Evolutionary conservation across 495 filamentous ascomycete species (phyloP).

Genomic region (Xylona heveae): DNA sequence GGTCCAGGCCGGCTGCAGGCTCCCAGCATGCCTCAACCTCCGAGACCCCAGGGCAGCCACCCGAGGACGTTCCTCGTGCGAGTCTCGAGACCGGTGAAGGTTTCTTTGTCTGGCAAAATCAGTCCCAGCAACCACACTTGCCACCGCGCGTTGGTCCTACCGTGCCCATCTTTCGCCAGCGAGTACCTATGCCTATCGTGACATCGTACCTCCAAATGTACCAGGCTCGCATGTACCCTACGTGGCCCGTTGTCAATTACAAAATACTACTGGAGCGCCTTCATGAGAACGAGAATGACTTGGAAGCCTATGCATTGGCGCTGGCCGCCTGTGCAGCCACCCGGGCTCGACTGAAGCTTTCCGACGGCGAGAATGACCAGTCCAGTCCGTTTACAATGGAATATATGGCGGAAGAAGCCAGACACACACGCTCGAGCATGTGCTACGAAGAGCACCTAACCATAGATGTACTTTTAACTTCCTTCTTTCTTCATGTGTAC

Average conservation of each 20-base stretch:
- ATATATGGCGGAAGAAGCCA: background rate
- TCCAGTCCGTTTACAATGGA: background rate
- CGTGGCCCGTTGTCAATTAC: background rate
- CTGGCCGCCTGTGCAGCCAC: background rate
- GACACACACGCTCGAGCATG: background rate
- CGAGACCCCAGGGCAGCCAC: too few relatives aligned
- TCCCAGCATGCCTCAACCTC: too few relatives aligned
- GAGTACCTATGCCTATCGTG: too few relatives aligned
- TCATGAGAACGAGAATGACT: background rate
- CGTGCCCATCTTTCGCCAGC: too few relatives aligned
- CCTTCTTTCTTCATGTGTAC: background rate
- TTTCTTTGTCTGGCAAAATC: too few relatives aligned
- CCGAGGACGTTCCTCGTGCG: too few relatives aligned
- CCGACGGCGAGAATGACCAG: too few relatives aligned
- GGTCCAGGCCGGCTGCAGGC: too few relatives aligned
- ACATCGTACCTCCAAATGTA: background rate
- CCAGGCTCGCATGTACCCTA: background rate
- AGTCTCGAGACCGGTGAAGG: too few relatives aligned
- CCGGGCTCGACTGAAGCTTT: background rate
- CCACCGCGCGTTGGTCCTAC: too few relatives aligned
- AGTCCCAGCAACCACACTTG: too few relatives aligned
- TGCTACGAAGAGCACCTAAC: background rate
- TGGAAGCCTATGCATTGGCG: background rate
- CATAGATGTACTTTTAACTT: background rate
- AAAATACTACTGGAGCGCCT: background rate